Conservation (phyloP, 1,139 yeast species). For the Candida labiduridarum region DNA sequence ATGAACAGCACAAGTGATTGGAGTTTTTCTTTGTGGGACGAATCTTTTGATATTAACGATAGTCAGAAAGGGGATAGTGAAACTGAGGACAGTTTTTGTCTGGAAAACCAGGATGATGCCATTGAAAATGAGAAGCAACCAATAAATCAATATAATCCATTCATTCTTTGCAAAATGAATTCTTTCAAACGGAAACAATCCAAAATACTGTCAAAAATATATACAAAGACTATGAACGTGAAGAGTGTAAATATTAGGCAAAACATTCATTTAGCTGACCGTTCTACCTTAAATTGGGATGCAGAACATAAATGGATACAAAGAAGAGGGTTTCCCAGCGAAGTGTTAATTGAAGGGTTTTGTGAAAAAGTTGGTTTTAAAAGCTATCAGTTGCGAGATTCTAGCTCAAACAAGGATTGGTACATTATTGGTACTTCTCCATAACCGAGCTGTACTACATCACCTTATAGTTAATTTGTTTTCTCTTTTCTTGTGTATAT, state of each 20-base stretch:
- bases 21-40: slow-evolving; percentile 17
- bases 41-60: slow-evolving; percentile 6
- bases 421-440: not conserved
- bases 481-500: not conserved
- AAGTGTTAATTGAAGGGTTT: not conserved
- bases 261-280: not conserved
- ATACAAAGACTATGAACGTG: slow-evolving; percentile 4
- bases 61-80: not conserved
- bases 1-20: slow-evolving; percentile 9
- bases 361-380: not conserved
- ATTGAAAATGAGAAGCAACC: slow-evolving; percentile 1
- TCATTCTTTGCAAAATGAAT: slow-evolving; percentile 15
- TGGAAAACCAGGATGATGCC: not conserved
- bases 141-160: slow-evolving; percentile 13
- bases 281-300: slow-evolving; percentile 10
- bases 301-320: slow-evolving; percentile 7
- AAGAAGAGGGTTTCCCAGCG: slow-evolving; percentile 16
- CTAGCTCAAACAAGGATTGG: slow-evolving; percentile 1
- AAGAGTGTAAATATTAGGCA: not conserved
- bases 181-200: slow-evolving; percentile 13
- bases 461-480: not conserved
- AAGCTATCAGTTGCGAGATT: not conserved
- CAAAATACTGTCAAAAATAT: slow-evolving; percentile 6
- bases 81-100: not conserved
- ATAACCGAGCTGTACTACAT: not conserved